Evolutionary conservation across 2,329 filamentous ascomycete species (phyloP), one percentile per base, ranked within the genome.

Genomic region (Leptographium procerum): DNA sequence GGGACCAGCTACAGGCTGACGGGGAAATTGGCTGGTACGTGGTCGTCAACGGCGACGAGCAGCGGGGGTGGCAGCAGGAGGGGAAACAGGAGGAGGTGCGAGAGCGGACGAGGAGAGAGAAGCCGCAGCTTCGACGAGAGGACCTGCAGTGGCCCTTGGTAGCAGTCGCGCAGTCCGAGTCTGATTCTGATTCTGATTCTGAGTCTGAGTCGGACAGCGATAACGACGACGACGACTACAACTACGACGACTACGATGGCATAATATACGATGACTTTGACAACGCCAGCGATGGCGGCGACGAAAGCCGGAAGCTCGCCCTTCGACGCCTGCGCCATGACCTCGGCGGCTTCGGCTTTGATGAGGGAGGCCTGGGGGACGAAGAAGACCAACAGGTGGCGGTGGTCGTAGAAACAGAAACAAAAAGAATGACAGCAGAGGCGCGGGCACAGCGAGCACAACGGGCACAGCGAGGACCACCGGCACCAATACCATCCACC

Each of bases 1-100:
- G 81, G 34, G 79, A 83, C 65, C 72, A 79, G 61, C 64, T 86
- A 61, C 78, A 85, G 69, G 71, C 71, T n/a, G 77, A 71, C 2
- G 80, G 77, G 64, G 71, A 76, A n/a, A 79, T 85, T 31, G 70
- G 75, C 50, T 86, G 83, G 83, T 83, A 82, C 64, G 71, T 86
- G 1, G 81, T 86, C 10, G 79, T 84, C 19, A 85, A 82, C 63
- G 80, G 77, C 13, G 83, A 85, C 62, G 79, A 82, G 65, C 78
- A 79, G 65, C 78, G 85, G 14, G 73, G 74, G 45, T 72, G 70
- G 71, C 69, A 1, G 65, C 66, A 52, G 78, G 84, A 65, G 70
- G 80, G 57, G 77, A 74, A 66, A 77, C 71, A 45, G 72, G 72
- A 64, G 34, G n/a, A n/a, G n/a, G n/a, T n/a, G n/a, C n/a, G n/a